Evolutionary conservation across 1,139 yeast species (phyloP).

Genomic region (Entelexis paramagnoliae): DNA sequence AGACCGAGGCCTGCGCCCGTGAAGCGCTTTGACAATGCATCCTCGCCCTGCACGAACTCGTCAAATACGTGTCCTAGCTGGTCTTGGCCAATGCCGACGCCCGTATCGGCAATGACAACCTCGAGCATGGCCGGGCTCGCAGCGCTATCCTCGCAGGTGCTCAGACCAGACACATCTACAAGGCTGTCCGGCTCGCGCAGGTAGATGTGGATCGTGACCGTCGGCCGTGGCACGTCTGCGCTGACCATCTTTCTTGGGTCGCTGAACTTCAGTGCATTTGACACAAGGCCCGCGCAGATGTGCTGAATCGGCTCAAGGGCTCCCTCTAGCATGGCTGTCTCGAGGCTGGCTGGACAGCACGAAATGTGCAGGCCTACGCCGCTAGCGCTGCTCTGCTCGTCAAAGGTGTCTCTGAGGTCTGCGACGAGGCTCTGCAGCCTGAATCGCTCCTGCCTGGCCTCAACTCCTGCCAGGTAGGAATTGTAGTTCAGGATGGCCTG

Average conservation of each 20-base stretch:
- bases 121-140: slow-evolving; percentile 34
- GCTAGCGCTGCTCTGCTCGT: slow-evolving; percentile 14
- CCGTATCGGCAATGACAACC: slow-evolving; percentile 76
- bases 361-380: slow-evolving; percentile 10
- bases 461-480: slow-evolving; percentile 78
- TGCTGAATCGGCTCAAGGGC: slow-evolving; percentile 83
- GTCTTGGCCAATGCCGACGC: slow-evolving; percentile 80
- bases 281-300: slow-evolving; percentile 75
- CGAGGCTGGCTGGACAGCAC: slow-evolving; percentile 9
- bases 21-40: slow-evolving; percentile 77
- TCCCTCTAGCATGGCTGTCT: slow-evolving; percentile 52
- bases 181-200: neutral
- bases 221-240: neutral
- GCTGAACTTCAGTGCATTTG: slow-evolving; percentile 80
- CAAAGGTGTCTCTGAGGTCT: slow-evolving; percentile 8
- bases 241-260: slow-evolving; percentile 40
- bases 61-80: slow-evolving; percentile 80
- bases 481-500: slow-evolving; percentile 85
- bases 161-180: neutral
- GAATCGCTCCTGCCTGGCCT: slow-evolving; percentile 70
- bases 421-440: slow-evolving; percentile 10
- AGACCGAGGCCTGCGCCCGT: slow-evolving; percentile 96
- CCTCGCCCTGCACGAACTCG: slow-evolving; percentile 95
- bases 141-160: neutral
- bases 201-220: neutral